Conservation (phyloP, 139 green algal genomes). For the Tetradesmus obliquus region DNA sequence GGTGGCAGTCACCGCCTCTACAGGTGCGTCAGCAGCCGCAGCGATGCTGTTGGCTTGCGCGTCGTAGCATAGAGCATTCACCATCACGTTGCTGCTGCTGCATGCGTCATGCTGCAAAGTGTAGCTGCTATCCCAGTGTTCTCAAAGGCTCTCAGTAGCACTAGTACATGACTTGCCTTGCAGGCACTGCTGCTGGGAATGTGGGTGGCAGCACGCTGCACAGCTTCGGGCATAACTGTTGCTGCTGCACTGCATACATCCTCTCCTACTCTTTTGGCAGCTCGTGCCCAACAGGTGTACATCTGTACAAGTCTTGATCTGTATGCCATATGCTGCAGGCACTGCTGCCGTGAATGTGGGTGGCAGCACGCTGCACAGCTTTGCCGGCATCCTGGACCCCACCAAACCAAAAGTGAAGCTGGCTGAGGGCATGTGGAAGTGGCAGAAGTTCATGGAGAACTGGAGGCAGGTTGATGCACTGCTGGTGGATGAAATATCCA, state of each 20-base stretch:
- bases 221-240: background rate
- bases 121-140: background rate
- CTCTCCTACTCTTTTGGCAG: background rate
- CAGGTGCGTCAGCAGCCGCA: background rate
- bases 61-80: no score
- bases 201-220: background rate
- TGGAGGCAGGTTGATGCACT: background rate
- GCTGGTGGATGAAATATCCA: constrained; percentile 25
- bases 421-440: constrained; percentile 1
- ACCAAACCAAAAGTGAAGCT: background rate
- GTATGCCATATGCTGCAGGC: background rate
- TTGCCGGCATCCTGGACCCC: background rate
- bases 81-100: no score
- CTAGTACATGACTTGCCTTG: background rate
- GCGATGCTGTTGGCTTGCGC: background rate
- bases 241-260: no score
- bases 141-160: background rate
- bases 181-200: background rate
- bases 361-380: constrained; percentile 15
- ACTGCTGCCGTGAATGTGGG: background rate
- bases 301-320: background rate
- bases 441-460: background rate
- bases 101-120: no score
- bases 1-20: constrained; percentile 28
- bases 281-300: no score